Percentiles rank a stretch among this genome's conserved stretches.
Evolutionary conservation across 352 stramenopile species (phyloP).

Genomic region (Phytophthora brassicae): DNA sequence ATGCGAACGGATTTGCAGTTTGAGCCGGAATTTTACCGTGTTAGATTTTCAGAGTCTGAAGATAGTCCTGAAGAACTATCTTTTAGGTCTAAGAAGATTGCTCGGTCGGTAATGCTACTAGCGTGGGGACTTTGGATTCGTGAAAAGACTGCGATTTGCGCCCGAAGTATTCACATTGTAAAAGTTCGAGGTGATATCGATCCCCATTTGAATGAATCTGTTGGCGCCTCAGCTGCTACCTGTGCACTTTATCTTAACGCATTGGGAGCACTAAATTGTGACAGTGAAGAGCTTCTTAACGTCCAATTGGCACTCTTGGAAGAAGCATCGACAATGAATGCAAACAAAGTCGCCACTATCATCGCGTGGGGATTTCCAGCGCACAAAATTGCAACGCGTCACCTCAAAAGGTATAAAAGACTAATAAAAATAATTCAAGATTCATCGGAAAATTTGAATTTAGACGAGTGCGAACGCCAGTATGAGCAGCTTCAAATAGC

Average conservation of each 20-base stretch:
- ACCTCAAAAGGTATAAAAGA: slow-evolving; percentile 39
- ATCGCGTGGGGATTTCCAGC: slow-evolving; percentile 37
- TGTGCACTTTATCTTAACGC: slow-evolving; percentile 46
- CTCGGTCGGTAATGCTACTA: slow-evolving; percentile 33
- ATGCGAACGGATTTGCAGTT: background rate
- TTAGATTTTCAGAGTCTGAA: background rate
- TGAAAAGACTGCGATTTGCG: slow-evolving; percentile 35
- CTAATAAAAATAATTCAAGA: slow-evolving; percentile 22
- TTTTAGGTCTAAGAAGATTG: slow-evolving; percentile 23
- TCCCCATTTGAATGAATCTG: background rate
- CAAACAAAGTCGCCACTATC: slow-evolving; percentile 24
- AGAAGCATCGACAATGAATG: slow-evolving; percentile 25
- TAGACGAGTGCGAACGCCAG: slow-evolving; percentile 30
- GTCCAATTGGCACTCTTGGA: slow-evolving; percentile 47
- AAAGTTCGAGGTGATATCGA: background rate
- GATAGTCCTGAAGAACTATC: background rate
- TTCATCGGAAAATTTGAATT: background rate
- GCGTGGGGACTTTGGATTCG: slow-evolving; percentile 46
- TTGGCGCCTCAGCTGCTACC: slow-evolving; percentile 34
- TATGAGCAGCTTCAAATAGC: slow-evolving; percentile 29
- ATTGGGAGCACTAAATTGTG: slow-evolving; percentile 17
- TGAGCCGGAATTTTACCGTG: background rate
- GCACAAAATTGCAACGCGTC: slow-evolving; percentile 29
- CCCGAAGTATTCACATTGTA: slow-evolving; percentile 16
- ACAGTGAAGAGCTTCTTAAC: slow-evolving; percentile 29